These are phyloP conservation scores for Brassica balearica DNA, from an alignment of 441 rosid species.

Conservation along the genomic window DNA sequence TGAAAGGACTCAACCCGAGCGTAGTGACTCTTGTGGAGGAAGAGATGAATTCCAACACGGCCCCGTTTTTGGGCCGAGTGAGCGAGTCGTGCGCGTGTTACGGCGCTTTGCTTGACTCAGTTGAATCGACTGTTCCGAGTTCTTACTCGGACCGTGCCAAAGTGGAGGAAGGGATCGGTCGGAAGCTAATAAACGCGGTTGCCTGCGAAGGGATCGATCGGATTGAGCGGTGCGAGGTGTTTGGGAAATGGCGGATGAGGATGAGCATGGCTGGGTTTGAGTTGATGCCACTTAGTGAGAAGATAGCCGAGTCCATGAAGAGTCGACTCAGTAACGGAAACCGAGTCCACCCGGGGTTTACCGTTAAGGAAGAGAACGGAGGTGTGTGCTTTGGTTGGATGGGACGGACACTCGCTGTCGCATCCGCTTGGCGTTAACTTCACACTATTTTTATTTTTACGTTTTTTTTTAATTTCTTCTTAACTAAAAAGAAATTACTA, in stretches of 20 bases:
- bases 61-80: constrained; percentile 74
- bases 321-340: constrained; percentile 51
- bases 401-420: constrained; percentile 91
- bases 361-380: constrained; percentile 79
- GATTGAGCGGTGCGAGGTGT: constrained; percentile 93
- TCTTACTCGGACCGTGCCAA: constrained; percentile 53
- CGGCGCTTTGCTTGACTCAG: constrained; percentile 81
- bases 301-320: constrained; percentile 66
- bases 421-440: constrained; percentile 95
- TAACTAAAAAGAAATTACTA: constrained; percentile 36
- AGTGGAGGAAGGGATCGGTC: constrained; percentile 72
- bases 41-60: constrained; percentile 85
- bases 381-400: constrained; percentile 90
- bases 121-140: constrained; percentile 60
- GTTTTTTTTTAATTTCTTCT: not conserved
- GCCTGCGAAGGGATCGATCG: constrained; percentile 92
- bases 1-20: constrained; percentile 69
- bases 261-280: constrained; percentile 95
- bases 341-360: constrained; percentile 73
- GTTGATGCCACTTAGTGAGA: constrained; percentile 58
- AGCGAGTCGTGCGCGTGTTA: constrained; percentile 64
- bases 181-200: constrained; percentile 74
- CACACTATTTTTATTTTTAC: constrained; percentile 33
- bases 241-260: constrained; percentile 97
- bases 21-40: constrained; percentile 90